Conservation (phyloP, 2,329 filamentous ascomycete species). For the Chalaropsis ovoidea region DNA sequence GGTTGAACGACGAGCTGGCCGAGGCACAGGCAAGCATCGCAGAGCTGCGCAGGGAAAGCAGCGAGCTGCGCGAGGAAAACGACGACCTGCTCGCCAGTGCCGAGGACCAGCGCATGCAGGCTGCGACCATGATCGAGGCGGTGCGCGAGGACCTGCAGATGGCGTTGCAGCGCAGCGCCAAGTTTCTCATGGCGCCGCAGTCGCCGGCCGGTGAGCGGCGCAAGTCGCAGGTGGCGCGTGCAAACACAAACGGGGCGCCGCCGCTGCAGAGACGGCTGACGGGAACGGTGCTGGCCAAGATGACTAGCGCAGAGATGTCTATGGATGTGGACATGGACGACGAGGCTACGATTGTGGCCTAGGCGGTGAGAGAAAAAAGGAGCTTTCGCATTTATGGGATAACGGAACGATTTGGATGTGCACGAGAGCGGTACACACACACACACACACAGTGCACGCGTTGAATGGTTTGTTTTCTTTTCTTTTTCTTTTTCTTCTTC, state of each 20-base stretch:
- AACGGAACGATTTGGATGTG: slow-evolving; percentile 11
- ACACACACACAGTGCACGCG: slow-evolving; percentile 10
- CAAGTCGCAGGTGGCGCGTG: not conserved
- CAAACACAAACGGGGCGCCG: not conserved
- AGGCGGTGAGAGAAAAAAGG: not conserved
- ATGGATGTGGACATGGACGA: slow-evolving; percentile 11
- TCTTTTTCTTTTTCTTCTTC: slow-evolving; percentile 14
- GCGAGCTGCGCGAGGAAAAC: slow-evolving; percentile 22
- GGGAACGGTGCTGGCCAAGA: not conserved
- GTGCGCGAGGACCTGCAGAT: slow-evolving; percentile 23
- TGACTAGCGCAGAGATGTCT: not conserved
- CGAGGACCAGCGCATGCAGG: slow-evolving; percentile 23
- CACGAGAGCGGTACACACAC: not conserved
- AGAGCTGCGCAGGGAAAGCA: slow-evolving; percentile 9
- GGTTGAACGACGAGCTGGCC: slow-evolving; percentile 17
- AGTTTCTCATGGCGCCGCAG: slow-evolving; percentile 16
- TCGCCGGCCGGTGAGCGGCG: not conserved
- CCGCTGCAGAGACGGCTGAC: not conserved
- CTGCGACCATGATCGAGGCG: slow-evolving; percentile 21
- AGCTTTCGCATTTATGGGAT: not conserved
- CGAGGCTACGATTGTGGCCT: slow-evolving; percentile 12
- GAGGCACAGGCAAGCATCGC: slow-evolving; percentile 19
- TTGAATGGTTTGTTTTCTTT: slow-evolving; percentile 3
- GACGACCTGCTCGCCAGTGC: not conserved
- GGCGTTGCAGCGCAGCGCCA: slow-evolving; percentile 16